A percentile compares a stretch with the other conserved stretches of the same genome.
Evolutionary conservation across 2,329 filamentous ascomycete genomes (phyloP).

Genomic region (Ophiostoma australiae): DNA sequence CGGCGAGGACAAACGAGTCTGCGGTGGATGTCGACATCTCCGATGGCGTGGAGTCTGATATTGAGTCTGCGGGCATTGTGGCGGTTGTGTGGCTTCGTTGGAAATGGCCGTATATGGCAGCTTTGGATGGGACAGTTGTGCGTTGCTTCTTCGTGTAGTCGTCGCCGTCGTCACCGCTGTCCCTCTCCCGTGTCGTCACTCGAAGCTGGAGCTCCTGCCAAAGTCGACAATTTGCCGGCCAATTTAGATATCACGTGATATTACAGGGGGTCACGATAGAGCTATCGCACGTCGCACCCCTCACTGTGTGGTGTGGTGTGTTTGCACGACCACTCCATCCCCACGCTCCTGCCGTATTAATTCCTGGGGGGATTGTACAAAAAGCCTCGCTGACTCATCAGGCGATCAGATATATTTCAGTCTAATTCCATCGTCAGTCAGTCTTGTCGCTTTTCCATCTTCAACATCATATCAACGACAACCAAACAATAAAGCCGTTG

Average conservation of each 20-base stretch:
- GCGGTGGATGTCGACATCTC: conserved; percentile 32
- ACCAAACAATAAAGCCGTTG: neutral
- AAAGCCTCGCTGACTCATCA: neutral
- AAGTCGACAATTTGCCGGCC: conserved; percentile 4
- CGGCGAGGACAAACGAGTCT: conserved; percentile 51
- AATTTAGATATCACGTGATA: conserved; percentile 2
- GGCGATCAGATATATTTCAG: neutral
- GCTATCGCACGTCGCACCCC: neutral
- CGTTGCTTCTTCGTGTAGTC: neutral
- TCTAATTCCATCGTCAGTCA: neutral
- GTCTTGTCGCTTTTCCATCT: neutral
- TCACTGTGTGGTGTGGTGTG: neutral
- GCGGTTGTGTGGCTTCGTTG: neutral
- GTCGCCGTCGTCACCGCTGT: conserved; percentile 13
- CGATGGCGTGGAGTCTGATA: conserved; percentile 17
- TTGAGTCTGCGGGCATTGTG: conserved; percentile 23
- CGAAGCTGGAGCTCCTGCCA: conserved; percentile 4
- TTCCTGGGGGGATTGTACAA: neutral
- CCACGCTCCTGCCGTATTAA: neutral
- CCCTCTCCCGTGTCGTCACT: conserved; percentile 1
- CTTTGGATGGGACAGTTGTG: neutral
- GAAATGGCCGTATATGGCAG: neutral
- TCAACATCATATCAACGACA: neutral
- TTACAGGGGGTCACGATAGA: neutral
- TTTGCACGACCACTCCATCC: conserved; percentile 1